Conservation (phyloP, 2,329 filamentous ascomycete genomes). For the Metarhizium brunneum region DNA sequence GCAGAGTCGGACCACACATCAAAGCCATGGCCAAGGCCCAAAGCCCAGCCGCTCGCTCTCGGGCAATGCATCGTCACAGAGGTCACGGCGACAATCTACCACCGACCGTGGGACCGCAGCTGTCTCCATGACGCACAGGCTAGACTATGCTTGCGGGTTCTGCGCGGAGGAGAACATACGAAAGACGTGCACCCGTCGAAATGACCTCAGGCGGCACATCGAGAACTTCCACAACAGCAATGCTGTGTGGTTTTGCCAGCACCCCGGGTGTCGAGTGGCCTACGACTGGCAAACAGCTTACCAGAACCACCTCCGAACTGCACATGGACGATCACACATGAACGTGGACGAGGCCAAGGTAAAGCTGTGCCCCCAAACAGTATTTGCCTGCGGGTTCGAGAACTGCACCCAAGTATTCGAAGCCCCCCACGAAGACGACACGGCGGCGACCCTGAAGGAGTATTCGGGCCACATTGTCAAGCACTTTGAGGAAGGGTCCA, state of each 20-base stretch:
- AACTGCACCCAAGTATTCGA: constrained; percentile 35
- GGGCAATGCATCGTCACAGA: not conserved
- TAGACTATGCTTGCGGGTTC: constrained; percentile 16
- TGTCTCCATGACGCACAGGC: constrained; percentile 12
- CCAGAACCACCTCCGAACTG: constrained; percentile 35
- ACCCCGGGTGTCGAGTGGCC: constrained; percentile 32
- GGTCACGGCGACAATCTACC: not conserved
- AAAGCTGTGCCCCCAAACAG: constrained; percentile 34
- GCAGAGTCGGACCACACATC: not conserved
- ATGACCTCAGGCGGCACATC: constrained; percentile 39
- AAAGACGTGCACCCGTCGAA: constrained; percentile 13
- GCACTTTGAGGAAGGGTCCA: constrained; percentile 34
- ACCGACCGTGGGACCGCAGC: not conserved
- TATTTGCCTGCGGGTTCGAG: constrained; percentile 40
- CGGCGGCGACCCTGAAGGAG: constrained; percentile 29
- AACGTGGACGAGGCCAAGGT: constrained; percentile 32
- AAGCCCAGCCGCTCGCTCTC: not conserved
- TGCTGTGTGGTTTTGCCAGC: constrained; percentile 35
- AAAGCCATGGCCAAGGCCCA: not conserved
- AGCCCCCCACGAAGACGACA: constrained; percentile 28
- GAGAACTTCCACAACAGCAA: constrained; percentile 39
- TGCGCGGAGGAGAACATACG: constrained; percentile 24
- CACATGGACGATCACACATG: constrained; percentile 32
- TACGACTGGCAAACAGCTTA: constrained; percentile 41
- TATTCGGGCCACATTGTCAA: constrained; percentile 38